Evolutionary conservation across 352 stramenopile genomes (phyloP).

Genomic region (Discostella stelligera): DNA sequence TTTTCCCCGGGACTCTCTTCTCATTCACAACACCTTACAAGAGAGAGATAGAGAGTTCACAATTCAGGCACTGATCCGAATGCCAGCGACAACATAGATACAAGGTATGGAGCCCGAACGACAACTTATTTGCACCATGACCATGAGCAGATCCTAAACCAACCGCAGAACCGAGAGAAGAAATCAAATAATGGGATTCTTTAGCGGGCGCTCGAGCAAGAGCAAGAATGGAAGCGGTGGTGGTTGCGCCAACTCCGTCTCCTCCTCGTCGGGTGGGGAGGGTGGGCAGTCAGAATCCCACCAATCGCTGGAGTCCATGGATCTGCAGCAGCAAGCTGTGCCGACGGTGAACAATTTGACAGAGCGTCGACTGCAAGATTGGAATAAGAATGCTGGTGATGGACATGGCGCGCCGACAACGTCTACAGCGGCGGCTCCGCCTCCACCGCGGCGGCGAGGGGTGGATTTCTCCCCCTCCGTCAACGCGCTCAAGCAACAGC

Average conservation of each 20-base stretch:
- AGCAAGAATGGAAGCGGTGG: not conserved
- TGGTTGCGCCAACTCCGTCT: slow-evolving; percentile 3
- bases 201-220: not conserved
- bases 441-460: slow-evolving; percentile 3
- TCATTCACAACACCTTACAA: no score
- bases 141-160: not conserved
- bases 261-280: slow-evolving; percentile 1
- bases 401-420: not conserved
- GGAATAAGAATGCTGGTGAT: slow-evolving; percentile 7
- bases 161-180: not conserved
- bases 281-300: slow-evolving; percentile 7
- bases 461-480: not conserved
- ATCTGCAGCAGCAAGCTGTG: not conserved
- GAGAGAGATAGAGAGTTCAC: no score
- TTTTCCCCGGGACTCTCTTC: no score
- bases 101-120: no score
- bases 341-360: slow-evolving; percentile 9
- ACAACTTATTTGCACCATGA: no score
- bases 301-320: slow-evolving; percentile 1
- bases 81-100: no score
- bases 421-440: not conserved
- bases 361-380: slow-evolving; percentile 5
- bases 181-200: not conserved
- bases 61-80: no score
- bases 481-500: not conserved